A percentile compares a stretch with the other conserved stretches of the same genome.
Conservation (phyloP, 805 yeast species). For the Saturnispora sanitii region DNA sequence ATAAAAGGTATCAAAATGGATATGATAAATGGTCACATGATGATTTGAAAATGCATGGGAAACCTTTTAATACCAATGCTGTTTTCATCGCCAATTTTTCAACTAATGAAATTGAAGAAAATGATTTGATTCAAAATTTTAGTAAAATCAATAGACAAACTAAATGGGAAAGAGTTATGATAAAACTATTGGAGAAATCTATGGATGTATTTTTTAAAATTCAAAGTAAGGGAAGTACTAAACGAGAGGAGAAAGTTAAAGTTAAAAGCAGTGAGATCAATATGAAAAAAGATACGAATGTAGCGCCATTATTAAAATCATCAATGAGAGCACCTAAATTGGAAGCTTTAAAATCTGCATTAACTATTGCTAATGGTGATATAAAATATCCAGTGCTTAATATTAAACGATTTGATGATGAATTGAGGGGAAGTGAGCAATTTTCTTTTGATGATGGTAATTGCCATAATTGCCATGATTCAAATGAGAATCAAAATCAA, state of each 20-base stretch:
- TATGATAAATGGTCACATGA: not conserved
- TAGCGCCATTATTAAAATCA: slow-evolving; percentile 4
- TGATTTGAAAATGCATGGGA: slow-evolving; percentile 18
- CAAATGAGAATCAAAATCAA: too few species aligned
- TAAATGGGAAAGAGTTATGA: slow-evolving; percentile 20
- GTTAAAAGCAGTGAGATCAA: not conserved
- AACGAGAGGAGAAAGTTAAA: not conserved
- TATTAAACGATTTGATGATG: not conserved
- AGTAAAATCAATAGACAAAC: slow-evolving; percentile 25
- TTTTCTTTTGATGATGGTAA: too few species aligned
- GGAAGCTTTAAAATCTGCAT: not conserved
- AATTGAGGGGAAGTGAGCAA: not conserved
- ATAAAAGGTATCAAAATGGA: slow-evolving; percentile 16
- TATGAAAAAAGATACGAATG: not conserved
- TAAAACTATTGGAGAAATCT: slow-evolving; percentile 26
- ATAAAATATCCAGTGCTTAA: not conserved
- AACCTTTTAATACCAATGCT: slow-evolving; percentile 30
- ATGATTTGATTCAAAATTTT: slow-evolving; percentile 35
- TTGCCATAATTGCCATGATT: too few species aligned
- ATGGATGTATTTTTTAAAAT: slow-evolving; percentile 22
- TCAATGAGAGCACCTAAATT: slow-evolving; percentile 3
- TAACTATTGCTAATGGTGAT: not conserved
- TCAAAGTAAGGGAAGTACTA: not conserved
- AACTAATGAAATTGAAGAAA: slow-evolving; percentile 10
- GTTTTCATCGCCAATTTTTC: slow-evolving; percentile 28